phyloP scores from a whole-genome alignment of 2,329 filamentous ascomycete genomes.

The Xylariaceae sp. region DNA sequence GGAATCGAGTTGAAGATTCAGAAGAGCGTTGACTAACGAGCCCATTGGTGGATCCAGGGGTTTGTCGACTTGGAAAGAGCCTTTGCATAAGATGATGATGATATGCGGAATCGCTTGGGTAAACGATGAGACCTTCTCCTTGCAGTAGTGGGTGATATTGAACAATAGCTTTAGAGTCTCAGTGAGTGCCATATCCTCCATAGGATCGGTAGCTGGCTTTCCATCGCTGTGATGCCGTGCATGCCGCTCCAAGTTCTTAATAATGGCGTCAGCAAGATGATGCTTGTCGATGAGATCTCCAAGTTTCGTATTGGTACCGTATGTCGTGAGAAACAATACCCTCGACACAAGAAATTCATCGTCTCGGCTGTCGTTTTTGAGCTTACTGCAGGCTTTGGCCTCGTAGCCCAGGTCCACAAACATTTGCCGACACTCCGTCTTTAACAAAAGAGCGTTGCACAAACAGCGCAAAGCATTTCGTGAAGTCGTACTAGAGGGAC shows the following conservation, averaged over 20 bases:
- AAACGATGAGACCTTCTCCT: conserved; percentile 57
- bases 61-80: conserved; percentile 51
- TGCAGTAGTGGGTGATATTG: conserved; percentile 75
- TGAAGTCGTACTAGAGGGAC: conserved; percentile 55
- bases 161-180: conserved; percentile 87
- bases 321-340: conserved; percentile 75
- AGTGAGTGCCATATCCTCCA: conserved; percentile 72
- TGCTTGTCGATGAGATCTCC: conserved; percentile 60
- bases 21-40: conserved; percentile 70
- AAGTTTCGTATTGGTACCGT: conserved; percentile 65
- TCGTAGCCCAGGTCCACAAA: conserved; percentile 67
- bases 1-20: conserved; percentile 67
- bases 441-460: conserved; percentile 75
- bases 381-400: conserved; percentile 60
- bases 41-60: conserved; percentile 69
- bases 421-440: conserved; percentile 61
- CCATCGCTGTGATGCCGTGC: conserved; percentile 39
- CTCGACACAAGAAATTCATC: conserved; percentile 83
- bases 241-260: conserved; percentile 66
- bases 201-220: conserved; percentile 42
- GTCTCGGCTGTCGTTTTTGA: conserved; percentile 70
- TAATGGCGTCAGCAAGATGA: conserved; percentile 62
- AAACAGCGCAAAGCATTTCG: conserved; percentile 75
- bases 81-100: conserved; percentile 61
- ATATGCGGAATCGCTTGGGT: conserved; percentile 64